phyloP scores from a whole-genome alignment of 2,329 filamentous ascomycete genomes.

The Epichloe festucae region DNA sequence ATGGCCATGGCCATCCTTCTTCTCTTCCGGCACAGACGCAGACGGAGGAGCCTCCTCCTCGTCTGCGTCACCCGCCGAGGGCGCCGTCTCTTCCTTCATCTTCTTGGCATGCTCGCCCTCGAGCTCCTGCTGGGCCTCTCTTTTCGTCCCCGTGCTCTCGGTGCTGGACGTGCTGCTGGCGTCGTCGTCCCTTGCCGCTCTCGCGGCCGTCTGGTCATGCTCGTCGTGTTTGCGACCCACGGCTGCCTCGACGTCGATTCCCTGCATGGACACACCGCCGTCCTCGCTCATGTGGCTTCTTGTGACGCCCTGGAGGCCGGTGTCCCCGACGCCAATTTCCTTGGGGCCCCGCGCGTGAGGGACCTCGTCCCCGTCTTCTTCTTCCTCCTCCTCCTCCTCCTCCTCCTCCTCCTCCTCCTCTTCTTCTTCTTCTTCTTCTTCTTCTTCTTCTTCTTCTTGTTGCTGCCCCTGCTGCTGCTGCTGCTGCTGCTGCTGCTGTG shows the following conservation, averaged over 20 bases:
- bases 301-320: slow-evolving; percentile 54
- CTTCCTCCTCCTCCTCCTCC: slow-evolving; percentile 34
- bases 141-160: slow-evolving; percentile 34
- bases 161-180: slow-evolving; percentile 13
- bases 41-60: neutral
- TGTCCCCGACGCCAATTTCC: slow-evolving; percentile 74
- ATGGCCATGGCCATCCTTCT: neutral
- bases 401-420: too few relatives aligned
- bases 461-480: neutral
- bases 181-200: slow-evolving; percentile 14
- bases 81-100: slow-evolving; percentile 30
- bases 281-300: slow-evolving; percentile 26
- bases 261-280: slow-evolving; percentile 34
- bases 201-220: slow-evolving; percentile 11
- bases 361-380: slow-evolving; percentile 48
- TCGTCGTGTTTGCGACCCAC: slow-evolving; percentile 38
- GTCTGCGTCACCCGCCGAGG: neutral
- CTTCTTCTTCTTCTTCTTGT: slow-evolving; percentile 15
- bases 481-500: neutral
- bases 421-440: slow-evolving; percentile 6
- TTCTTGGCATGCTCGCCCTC: slow-evolving; percentile 33
- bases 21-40: neutral
- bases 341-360: slow-evolving; percentile 78
- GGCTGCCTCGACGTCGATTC: slow-evolving; percentile 48
- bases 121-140: slow-evolving; percentile 39